phyloP scores from a whole-genome alignment of 306 rosid species.

The Cicer yamashitae region DNA sequence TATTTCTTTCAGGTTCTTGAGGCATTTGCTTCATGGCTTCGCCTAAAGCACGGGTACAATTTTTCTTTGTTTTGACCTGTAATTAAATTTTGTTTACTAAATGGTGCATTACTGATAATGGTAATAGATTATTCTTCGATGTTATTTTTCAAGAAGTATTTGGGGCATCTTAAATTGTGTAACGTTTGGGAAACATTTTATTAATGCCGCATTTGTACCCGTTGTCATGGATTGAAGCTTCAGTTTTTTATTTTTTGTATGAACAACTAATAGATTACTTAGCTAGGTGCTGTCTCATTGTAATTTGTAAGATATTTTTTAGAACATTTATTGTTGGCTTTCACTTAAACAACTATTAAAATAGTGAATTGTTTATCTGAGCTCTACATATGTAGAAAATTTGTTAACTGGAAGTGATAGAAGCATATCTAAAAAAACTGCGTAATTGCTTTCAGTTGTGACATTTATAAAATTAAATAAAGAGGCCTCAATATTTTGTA shows the following conservation, averaged over 20 bases:
- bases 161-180: slow-evolving; percentile 26
- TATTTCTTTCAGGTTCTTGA: slow-evolving; percentile 85
- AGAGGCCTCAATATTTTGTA: slow-evolving; percentile 16
- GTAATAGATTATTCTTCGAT: slow-evolving; percentile 15
- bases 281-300: not conserved
- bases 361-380: slow-evolving; percentile 19
- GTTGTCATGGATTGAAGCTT: slow-evolving; percentile 8
- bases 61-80: slow-evolving; percentile 37
- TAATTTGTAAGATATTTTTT: not conserved
- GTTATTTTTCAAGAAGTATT: slow-evolving; percentile 18
- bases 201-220: slow-evolving; percentile 1
- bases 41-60: slow-evolving; percentile 93
- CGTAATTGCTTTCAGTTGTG: slow-evolving; percentile 13
- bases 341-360: slow-evolving; percentile 1
- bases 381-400: slow-evolving; percentile 12
- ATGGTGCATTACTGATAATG: slow-evolving; percentile 18
- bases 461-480: not conserved
- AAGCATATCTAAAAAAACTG: slow-evolving; percentile 21
- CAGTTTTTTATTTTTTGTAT: not conserved
- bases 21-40: slow-evolving; percentile 99
- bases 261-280: slow-evolving; percentile 11
- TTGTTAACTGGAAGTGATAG: slow-evolving; percentile 6
- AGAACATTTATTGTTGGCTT: slow-evolving; percentile 28
- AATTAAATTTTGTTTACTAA: slow-evolving; percentile 35
- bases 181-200: slow-evolving; percentile 29